Percentiles rank a stretch among this genome's conserved stretches.
These are phyloP conservation scores for Pulveroboletus ridleyi DNA, from an alignment of 1,284 basidiomycete species.

Conservation along the genomic window DNA sequence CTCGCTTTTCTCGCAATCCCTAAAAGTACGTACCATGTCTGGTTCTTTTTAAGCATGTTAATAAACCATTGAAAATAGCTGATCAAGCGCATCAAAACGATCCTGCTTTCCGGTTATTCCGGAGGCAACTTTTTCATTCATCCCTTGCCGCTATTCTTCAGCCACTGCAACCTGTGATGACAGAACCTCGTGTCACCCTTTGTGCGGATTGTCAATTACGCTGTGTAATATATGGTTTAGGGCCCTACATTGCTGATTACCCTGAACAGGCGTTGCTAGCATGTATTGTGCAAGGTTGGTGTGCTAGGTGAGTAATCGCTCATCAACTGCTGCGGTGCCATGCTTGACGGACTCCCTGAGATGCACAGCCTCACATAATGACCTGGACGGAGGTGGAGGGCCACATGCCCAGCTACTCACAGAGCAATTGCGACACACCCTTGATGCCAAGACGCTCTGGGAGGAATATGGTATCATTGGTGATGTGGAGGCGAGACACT, in stretches of 20 bases:
- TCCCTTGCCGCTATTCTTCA: too few species aligned
- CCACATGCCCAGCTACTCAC: background rate
- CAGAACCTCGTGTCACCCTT: background rate
- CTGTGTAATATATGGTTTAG: constrained; percentile 4
- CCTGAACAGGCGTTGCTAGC: background rate
- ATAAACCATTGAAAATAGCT: too few species aligned
- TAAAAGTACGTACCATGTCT: too few species aligned
- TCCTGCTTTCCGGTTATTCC: too few species aligned
- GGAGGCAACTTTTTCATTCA: too few species aligned
- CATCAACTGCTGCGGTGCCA: background rate
- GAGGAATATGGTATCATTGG: background rate
- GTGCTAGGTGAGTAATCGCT: constrained; percentile 1
- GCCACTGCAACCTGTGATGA: too few species aligned
- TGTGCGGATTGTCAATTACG: constrained; percentile 4
- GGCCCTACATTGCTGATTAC: constrained; percentile 11
- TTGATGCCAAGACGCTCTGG: background rate
- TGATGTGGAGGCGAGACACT: background rate
- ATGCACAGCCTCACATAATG: background rate
- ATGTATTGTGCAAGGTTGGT: constrained; percentile 12
- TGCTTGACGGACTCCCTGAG: background rate
- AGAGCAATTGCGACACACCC: background rate
- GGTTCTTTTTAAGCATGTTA: too few species aligned
- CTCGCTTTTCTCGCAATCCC: too few species aligned
- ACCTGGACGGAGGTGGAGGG: background rate
- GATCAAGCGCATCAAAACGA: too few species aligned